Percentiles rank a stretch among this genome's conserved stretches.
These are phyloP conservation scores for Drechmeria coniospora DNA, from an alignment of 2,329 filamentous ascomycete species.

Conservation along the genomic window DNA sequence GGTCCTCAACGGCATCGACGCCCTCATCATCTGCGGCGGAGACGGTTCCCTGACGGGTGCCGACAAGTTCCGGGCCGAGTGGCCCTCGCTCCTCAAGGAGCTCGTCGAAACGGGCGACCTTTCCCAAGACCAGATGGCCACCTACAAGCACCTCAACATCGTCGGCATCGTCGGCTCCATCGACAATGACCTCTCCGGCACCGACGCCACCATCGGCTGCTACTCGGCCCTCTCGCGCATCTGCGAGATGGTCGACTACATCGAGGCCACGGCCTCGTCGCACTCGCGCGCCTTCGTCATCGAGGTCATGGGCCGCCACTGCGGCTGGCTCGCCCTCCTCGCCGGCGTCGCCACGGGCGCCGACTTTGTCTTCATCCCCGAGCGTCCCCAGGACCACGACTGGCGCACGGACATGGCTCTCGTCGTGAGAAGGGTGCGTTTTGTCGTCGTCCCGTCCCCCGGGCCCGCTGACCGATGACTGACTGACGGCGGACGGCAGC, in stretches of 20 bases:
- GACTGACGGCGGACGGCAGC: no score
- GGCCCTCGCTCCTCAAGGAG: conserved; percentile 77
- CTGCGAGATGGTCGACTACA: conserved; percentile 90
- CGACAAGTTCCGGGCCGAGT: conserved; percentile 83
- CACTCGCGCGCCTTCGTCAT: conserved; percentile 95
- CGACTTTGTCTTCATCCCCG: conserved; percentile 93
- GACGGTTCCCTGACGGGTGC: conserved; percentile 93
- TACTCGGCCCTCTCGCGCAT: conserved; percentile 89
- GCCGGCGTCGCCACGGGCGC: conserved; percentile 87
- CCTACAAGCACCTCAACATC: conserved; percentile 82
- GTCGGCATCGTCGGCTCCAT: conserved; percentile 94
- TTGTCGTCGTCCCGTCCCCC: background rate
- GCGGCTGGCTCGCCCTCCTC: conserved; percentile 94
- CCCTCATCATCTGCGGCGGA: conserved; percentile 90
- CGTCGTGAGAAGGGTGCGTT: conserved; percentile 53
- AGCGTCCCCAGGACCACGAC: conserved; percentile 73
- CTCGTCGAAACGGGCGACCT: conserved; percentile 62
- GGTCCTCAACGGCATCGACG: conserved; percentile 83
- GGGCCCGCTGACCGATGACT: no score
- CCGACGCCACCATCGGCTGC: conserved; percentile 92
- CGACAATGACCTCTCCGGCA: conserved; percentile 95
- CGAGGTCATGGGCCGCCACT: conserved; percentile 97
- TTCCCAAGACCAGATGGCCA: conserved; percentile 51
- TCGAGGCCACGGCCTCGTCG: conserved; percentile 86
- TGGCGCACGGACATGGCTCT: conserved; percentile 83